These are phyloP conservation scores for Scutellaria baicalensis DNA, from an alignment of 257 asterid species.

Conservation along the genomic window DNA sequence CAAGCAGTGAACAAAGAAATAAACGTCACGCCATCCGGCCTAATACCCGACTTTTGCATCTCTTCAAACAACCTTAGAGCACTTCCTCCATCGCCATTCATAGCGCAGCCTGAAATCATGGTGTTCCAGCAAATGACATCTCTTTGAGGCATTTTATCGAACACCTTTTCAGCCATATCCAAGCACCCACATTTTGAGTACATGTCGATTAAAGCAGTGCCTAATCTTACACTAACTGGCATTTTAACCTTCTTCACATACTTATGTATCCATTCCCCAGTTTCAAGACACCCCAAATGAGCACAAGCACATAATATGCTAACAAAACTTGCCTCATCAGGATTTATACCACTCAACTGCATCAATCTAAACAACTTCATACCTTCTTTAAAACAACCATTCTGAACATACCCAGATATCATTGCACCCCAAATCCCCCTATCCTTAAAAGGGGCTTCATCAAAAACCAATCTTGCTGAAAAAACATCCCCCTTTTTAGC, in stretches of 20 bases:
- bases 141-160: slow-evolving; percentile 44
- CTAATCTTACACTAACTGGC: slow-evolving; percentile 29
- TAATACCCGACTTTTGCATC: slow-evolving; percentile 35
- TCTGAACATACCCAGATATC: slow-evolving; percentile 71
- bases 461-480: slow-evolving; percentile 53
- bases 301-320: slow-evolving; percentile 59
- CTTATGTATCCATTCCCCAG: slow-evolving; percentile 64
- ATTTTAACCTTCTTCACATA: slow-evolving; percentile 30
- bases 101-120: slow-evolving; percentile 63
- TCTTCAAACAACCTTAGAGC: slow-evolving; percentile 45
- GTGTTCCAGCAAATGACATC: slow-evolving; percentile 68
- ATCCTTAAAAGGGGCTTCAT: slow-evolving; percentile 56
- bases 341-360: slow-evolving; percentile 51
- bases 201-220: slow-evolving; percentile 61
- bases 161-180: slow-evolving; percentile 45
- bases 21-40: slow-evolving; percentile 55
- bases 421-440: slow-evolving; percentile 71
- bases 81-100: slow-evolving; percentile 46
- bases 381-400: slow-evolving; percentile 71
- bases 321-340: slow-evolving; percentile 60
- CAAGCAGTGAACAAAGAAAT: slow-evolving; percentile 59
- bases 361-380: slow-evolving; percentile 51
- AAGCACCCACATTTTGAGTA: slow-evolving; percentile 63
- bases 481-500: slow-evolving; percentile 49
- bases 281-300: slow-evolving; percentile 54